These are phyloP conservation scores for Platismatia glauca DNA, from an alignment of 495 filamentous ascomycete genomes.

Conservation along the genomic window DNA sequence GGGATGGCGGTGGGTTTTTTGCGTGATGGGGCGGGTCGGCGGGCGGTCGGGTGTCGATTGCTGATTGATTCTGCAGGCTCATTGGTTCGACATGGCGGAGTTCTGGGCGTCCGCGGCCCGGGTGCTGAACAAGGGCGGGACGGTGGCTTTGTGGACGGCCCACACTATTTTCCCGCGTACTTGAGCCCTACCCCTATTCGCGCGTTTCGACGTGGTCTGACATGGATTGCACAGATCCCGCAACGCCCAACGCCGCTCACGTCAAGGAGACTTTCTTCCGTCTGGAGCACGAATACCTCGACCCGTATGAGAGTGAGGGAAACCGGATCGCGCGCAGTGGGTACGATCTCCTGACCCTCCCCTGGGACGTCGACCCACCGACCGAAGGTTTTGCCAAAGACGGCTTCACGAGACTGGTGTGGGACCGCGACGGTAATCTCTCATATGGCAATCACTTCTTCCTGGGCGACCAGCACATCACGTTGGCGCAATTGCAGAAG, in stretches of 20 bases:
- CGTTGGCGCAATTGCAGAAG: conserved; percentile 30
- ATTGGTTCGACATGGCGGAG: conserved; percentile 27
- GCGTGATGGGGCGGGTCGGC: too few relatives aligned
- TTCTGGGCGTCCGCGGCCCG: conserved; percentile 18
- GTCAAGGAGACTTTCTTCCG: conserved; percentile 29
- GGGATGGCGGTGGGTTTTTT: conserved; percentile 35
- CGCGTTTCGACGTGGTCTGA: too few relatives aligned
- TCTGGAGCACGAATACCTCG: conserved; percentile 28
- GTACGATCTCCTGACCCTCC: conserved; percentile 41
- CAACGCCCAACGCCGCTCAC: conserved; percentile 28
- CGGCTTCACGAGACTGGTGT: conserved; percentile 36
- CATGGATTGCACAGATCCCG: conserved; percentile 24
- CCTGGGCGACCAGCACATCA: conserved; percentile 17
- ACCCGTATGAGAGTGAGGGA: conserved; percentile 30
- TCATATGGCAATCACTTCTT: conserved; percentile 25
- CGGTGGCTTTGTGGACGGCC: conserved; percentile 44
- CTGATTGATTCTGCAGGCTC: conserved; percentile 30
- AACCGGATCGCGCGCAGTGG: conserved; percentile 30
- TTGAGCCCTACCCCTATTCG: conserved; percentile 10
- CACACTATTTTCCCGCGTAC: conserved; percentile 11
- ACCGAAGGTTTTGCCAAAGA: conserved; percentile 35
- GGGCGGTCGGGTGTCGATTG: too few relatives aligned
- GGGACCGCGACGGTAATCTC: conserved; percentile 30
- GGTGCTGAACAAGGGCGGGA: conserved; percentile 33
- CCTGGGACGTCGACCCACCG: conserved; percentile 37